These are phyloP conservation scores for Fragilaria crotonensis DNA, from an alignment of 108 stramenopile species.

Conservation along the genomic window DNA sequence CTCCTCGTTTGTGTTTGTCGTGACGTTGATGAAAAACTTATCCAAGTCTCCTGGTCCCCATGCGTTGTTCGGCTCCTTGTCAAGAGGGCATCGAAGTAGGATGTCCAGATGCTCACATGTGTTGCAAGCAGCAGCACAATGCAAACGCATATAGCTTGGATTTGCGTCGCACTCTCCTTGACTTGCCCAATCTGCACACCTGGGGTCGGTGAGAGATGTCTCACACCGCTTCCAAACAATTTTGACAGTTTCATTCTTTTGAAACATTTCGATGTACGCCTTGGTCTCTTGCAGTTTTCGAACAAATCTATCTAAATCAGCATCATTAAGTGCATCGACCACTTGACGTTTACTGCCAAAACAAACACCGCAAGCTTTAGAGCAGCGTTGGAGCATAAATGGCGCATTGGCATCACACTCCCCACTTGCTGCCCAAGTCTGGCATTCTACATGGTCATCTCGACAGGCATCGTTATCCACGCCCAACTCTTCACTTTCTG, in stretches of 20 bases:
- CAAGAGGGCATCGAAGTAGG: slow-evolving; percentile 21
- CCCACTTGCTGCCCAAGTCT: neutral
- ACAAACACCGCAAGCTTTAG: no score
- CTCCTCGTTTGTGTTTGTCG: slow-evolving; percentile 4
- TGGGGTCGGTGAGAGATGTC: no score
- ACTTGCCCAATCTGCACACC: slow-evolving; percentile 44
- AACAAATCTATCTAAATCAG: no score
- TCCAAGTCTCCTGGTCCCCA: slow-evolving; percentile 34
- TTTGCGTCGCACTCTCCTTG: slow-evolving; percentile 49
- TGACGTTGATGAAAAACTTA: slow-evolving; percentile 11
- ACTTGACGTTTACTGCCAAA: no score
- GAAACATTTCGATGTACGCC: no score
- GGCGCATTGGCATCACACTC: neutral
- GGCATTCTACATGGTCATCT: no score
- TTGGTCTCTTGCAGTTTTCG: no score
- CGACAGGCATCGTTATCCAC: no score
- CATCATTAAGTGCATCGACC: no score
- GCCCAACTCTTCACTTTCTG: no score
- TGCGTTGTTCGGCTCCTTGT: slow-evolving; percentile 20
- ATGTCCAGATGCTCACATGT: slow-evolving; percentile 1
- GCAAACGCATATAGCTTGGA: slow-evolving; percentile 38
- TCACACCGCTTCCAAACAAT: slow-evolving; percentile 27
- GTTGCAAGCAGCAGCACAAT: slow-evolving; percentile 36
- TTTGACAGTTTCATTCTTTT: no score
- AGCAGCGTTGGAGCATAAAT: neutral